A percentile compares a stretch with the other conserved stretches of the same genome.
phyloP scores from a whole-genome alignment of 768 basidiomycete genomes.

The Boletus insuetus region DNA sequence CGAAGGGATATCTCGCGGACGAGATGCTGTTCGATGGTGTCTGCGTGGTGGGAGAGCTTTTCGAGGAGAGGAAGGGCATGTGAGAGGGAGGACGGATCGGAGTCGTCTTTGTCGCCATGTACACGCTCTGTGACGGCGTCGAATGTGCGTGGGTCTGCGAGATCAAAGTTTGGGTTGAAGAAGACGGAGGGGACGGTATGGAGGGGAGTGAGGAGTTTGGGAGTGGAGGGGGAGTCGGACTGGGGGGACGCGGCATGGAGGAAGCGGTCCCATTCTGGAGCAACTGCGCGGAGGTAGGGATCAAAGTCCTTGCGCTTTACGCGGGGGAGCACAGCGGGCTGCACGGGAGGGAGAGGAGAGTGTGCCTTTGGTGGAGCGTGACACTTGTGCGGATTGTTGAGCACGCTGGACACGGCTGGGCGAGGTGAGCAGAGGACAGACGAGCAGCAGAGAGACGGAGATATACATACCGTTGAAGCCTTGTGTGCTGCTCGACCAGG shows the following conservation, averaged over 20 bases:
- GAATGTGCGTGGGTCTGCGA: slow-evolving; percentile 78
- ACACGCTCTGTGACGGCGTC: slow-evolving; percentile 67
- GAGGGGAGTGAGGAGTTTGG: slow-evolving; percentile 61
- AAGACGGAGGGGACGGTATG: slow-evolving; percentile 77
- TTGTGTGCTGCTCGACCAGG: slow-evolving; percentile 78
- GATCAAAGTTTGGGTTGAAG: slow-evolving; percentile 75
- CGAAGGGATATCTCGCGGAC: slow-evolving; percentile 88
- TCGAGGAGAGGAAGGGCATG: slow-evolving; percentile 78
- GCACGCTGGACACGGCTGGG: slow-evolving; percentile 88
- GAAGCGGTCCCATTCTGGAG: slow-evolving; percentile 77
- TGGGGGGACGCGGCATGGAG: slow-evolving; percentile 41
- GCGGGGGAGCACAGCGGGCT: slow-evolving; percentile 73
- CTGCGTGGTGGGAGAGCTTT: slow-evolving; percentile 87
- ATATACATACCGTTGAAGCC: slow-evolving; percentile 95
- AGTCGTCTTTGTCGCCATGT: slow-evolving; percentile 34
- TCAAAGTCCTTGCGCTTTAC: slow-evolving; percentile 84
- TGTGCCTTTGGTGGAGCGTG: slow-evolving; percentile 88
- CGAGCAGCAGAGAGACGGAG: slow-evolving; percentile 22
- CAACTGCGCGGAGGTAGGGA: slow-evolving; percentile 68
- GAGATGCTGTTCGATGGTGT: slow-evolving; percentile 92
- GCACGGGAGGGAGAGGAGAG: slow-evolving; percentile 68
- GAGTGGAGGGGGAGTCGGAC: slow-evolving; percentile 18
- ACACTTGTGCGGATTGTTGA: slow-evolving; percentile 84
- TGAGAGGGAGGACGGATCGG: slow-evolving; percentile 61
- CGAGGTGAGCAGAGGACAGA: not conserved